Percentiles rank a stretch among this genome's conserved stretches.
These are phyloP conservation scores for Cucumis cinereus DNA, from an alignment of 306 rosid genomes.

Conservation along the genomic window DNA sequence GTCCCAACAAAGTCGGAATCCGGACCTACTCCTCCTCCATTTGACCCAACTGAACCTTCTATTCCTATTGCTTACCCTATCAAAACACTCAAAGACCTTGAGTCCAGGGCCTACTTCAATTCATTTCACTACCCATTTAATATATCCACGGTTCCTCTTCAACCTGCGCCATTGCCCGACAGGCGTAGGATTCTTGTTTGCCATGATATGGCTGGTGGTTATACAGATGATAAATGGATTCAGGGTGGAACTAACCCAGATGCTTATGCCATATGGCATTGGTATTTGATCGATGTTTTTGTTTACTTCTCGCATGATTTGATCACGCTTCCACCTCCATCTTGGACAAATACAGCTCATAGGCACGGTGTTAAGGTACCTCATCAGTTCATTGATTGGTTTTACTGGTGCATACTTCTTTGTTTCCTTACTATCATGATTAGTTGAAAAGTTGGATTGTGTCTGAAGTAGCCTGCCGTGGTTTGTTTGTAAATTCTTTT, in stretches of 20 bases:
- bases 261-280: slow-evolving; percentile 78
- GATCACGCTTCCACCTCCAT: slow-evolving; percentile 83
- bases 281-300: slow-evolving; percentile 83
- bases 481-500: background rate
- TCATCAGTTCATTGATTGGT: background rate
- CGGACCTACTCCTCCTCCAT: slow-evolving; percentile 14
- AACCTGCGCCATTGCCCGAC: slow-evolving; percentile 26
- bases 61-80: slow-evolving; percentile 73
- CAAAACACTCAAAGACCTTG: slow-evolving; percentile 61
- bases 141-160: slow-evolving; percentile 44
- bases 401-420: background rate
- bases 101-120: slow-evolving; percentile 54
- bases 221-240: slow-evolving; percentile 69
- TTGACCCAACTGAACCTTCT: slow-evolving; percentile 52
- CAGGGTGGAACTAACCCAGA: slow-evolving; percentile 71
- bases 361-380: slow-evolving; percentile 80
- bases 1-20: background rate
- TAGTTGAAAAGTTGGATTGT: background rate
- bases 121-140: slow-evolving; percentile 88
- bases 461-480: background rate
- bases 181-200: slow-evolving; percentile 73
- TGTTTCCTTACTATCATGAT: background rate
- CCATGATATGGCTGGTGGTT: slow-evolving; percentile 88
- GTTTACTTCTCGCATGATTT: slow-evolving; percentile 79
- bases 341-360: slow-evolving; percentile 72